These are phyloP conservation scores for Mycena albidolilacea DNA, from an alignment of 768 basidiomycete species.

Conservation along the genomic window DNA sequence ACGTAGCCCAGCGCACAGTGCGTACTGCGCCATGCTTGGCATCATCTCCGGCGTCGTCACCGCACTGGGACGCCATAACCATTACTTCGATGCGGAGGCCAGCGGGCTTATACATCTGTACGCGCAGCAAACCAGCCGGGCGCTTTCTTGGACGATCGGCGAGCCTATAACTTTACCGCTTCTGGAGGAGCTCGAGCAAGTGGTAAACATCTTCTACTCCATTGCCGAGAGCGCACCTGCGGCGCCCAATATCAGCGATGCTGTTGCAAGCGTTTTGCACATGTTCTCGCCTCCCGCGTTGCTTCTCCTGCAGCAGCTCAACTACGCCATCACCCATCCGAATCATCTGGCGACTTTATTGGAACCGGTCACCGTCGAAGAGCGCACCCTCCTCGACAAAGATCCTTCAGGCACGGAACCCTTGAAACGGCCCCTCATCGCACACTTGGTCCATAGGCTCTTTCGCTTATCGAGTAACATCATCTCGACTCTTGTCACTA, in stretches of 20 bases:
- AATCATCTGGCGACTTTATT: conserved; percentile 87
- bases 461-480: conserved; percentile 81
- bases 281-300: conserved; percentile 80
- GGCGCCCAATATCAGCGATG: conserved; percentile 61
- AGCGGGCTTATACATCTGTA: conserved; percentile 90
- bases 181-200: conserved; percentile 88
- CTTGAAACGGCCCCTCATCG: conserved; percentile 78
- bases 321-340: conserved; percentile 92
- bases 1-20: conserved; percentile 82
- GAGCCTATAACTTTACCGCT: conserved; percentile 82
- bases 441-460: conserved; percentile 79
- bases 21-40: conserved; percentile 89
- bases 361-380: conserved; percentile 85
- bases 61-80: conserved; percentile 74
- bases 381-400: conserved; percentile 78
- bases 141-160: conserved; percentile 87
- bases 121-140: conserved; percentile 82
- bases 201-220: conserved; percentile 83
- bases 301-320: conserved; percentile 86
- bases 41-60: conserved; percentile 82
- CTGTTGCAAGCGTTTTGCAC: conserved; percentile 74
- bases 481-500: conserved; percentile 76
- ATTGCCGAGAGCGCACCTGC: conserved; percentile 72
- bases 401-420: conserved; percentile 74
- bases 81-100: conserved; percentile 88